Evolutionary conservation across 208 protist genomes (phyloP).

Genomic region (Trypanosoma scelopori): DNA sequence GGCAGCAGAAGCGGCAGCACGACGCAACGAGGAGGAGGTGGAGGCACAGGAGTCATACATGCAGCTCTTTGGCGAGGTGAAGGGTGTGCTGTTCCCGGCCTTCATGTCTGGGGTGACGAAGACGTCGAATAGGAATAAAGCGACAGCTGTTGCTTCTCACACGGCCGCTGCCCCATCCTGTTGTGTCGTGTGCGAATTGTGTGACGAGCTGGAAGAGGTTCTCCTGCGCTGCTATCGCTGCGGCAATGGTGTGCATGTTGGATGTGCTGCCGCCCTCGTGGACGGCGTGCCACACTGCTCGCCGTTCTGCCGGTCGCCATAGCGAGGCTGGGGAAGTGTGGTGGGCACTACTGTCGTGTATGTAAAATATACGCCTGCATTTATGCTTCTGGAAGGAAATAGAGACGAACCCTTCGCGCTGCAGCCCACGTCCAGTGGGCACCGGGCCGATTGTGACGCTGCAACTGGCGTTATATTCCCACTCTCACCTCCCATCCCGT

Average conservation of each 20-base stretch:
- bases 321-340: background rate
- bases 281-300: slow-evolving; percentile 10
- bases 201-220: slow-evolving; percentile 1
- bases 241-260: slow-evolving; percentile 15
- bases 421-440: too few relatives aligned
- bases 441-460: too few relatives aligned
- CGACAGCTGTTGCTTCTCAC: background rate
- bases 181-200: slow-evolving; percentile 24
- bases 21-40: background rate
- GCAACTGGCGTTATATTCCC: background rate
- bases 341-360: too few relatives aligned
- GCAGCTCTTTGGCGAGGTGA: slow-evolving; percentile 25
- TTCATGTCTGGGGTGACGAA: background rate
- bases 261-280: background rate
- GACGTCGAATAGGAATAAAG: background rate
- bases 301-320: slow-evolving; percentile 1
- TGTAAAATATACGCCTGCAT: too few relatives aligned
- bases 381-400: background rate
- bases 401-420: background rate
- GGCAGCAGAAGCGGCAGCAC: background rate
- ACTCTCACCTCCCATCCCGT: background rate
- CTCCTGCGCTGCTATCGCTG: slow-evolving; percentile 3
- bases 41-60: slow-evolving; percentile 16
- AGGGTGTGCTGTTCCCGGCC: slow-evolving; percentile 7
- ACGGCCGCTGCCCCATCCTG: background rate